phyloP scores from a whole-genome alignment of 176 grass and related monocot genomes.

The Raddia distichophylla region DNA sequence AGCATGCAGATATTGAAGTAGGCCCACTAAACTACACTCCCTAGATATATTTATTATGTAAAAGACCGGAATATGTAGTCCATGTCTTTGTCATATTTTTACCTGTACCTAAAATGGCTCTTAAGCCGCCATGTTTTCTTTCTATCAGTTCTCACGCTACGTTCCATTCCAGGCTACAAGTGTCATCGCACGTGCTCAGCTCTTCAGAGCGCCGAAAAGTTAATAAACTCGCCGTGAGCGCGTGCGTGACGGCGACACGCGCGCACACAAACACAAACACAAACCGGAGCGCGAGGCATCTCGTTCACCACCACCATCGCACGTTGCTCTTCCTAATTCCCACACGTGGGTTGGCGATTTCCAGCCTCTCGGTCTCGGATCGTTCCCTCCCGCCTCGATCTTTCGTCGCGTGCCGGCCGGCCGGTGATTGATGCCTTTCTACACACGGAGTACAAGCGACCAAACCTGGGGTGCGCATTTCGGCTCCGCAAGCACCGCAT shows the following conservation, averaged over 20 bases:
- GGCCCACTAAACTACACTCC: too few species aligned
- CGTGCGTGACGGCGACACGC: not conserved
- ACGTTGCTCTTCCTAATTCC: slow-evolving; percentile 19
- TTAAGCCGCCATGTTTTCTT: not conserved
- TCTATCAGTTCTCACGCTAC: not conserved
- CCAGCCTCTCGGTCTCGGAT: not conserved
- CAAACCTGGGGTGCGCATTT: not conserved
- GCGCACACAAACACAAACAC: not conserved
- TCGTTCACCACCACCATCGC: not conserved
- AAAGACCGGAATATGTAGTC: too few species aligned
- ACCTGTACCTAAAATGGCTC: too few species aligned
- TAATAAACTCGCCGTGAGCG: not conserved
- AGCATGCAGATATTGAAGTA: too few species aligned
- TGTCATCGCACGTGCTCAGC: not conserved
- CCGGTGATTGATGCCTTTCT: slow-evolving; percentile 26
- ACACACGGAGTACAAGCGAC: not conserved
- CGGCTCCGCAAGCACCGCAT: not conserved
- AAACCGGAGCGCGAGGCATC: not conserved
- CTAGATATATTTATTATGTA: too few species aligned
- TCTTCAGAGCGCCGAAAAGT: not conserved
- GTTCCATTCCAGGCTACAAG: not conserved
- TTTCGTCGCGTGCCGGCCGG: not conserved
- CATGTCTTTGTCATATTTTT: too few species aligned
- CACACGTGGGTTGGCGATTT: slow-evolving; percentile 13
- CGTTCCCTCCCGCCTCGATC: not conserved